Evolutionary conservation across 495 filamentous ascomycete genomes (phyloP).

Genomic region (Podospora pseudoanserina): DNA sequence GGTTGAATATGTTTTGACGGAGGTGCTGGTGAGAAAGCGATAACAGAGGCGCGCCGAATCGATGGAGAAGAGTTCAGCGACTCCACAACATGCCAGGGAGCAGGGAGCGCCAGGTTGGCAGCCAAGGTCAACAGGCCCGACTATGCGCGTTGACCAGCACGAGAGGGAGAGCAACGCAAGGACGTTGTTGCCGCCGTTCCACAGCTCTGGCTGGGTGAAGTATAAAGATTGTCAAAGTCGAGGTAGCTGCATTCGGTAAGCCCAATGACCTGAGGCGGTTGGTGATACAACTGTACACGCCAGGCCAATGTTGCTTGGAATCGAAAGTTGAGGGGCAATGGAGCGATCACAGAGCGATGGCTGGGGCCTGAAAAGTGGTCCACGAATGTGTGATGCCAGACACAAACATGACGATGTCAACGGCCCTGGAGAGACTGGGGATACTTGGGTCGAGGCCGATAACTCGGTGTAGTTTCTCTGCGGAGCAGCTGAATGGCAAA

Average conservation of each 20-base stretch:
- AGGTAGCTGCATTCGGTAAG: background rate
- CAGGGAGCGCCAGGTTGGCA: background rate
- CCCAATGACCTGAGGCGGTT: background rate
- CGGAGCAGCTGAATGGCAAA: background rate
- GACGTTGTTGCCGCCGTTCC: background rate
- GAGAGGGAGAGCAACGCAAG: background rate
- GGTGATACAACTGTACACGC: background rate
- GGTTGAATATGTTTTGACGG: background rate
- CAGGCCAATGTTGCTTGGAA: background rate
- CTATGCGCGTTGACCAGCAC: background rate
- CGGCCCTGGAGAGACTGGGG: background rate
- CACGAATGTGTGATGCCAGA: background rate
- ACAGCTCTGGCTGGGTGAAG: background rate
- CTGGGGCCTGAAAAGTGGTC: background rate
- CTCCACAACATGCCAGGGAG: background rate
- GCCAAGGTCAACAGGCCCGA: background rate
- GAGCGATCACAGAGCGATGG: background rate
- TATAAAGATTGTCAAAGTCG: no score
- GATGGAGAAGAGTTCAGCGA: background rate
- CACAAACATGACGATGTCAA: background rate
- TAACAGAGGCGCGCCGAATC: slow-evolving; percentile 1
- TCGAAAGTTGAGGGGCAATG: background rate
- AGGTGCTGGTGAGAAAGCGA: background rate
- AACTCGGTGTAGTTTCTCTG: background rate
- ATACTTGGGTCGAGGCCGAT: background rate